These are phyloP conservation scores for Danielia reshetovae DNA, from an alignment of 805 yeast species.

Conservation along the genomic window DNA sequence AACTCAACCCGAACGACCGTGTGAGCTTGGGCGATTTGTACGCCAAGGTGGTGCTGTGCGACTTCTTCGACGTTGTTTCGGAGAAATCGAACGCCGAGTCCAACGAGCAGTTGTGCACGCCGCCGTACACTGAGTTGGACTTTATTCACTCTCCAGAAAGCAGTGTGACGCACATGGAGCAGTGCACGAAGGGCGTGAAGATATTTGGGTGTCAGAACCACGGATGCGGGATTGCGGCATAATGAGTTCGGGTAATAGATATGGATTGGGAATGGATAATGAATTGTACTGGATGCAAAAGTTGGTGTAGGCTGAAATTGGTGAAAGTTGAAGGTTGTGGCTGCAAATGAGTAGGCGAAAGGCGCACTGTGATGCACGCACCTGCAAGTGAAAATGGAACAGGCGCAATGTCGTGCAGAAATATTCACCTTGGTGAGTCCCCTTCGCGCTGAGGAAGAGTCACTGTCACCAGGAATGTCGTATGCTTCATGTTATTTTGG, in stretches of 20 bases:
- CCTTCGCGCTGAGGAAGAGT: too few relatives aligned
- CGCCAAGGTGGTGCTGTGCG: slow-evolving; percentile 30
- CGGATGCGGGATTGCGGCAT: not conserved
- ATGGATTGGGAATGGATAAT: not conserved
- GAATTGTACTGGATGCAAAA: not conserved
- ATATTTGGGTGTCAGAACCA: slow-evolving; percentile 4
- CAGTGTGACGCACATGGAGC: slow-evolving; percentile 10
- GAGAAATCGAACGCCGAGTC: slow-evolving; percentile 6
- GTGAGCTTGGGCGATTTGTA: slow-evolving; percentile 38
- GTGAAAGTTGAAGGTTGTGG: too few relatives aligned
- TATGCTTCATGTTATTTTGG: too few relatives aligned
- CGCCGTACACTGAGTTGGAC: slow-evolving; percentile 13
- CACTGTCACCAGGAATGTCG: too few relatives aligned
- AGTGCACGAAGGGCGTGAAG: slow-evolving; percentile 9
- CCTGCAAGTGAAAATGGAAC: too few relatives aligned
- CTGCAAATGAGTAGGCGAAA: too few relatives aligned
- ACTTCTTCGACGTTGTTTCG: slow-evolving; percentile 23
- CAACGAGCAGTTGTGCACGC: slow-evolving; percentile 18
- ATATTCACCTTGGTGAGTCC: too few relatives aligned
- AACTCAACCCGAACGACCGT: slow-evolving; percentile 47
- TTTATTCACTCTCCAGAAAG: slow-evolving; percentile 8
- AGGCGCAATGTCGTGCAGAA: too few relatives aligned
- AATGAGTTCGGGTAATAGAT: not conserved
- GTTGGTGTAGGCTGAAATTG: too few relatives aligned
- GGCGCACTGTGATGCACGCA: too few relatives aligned